Base-by-base conservation (phyloP, 2,329 filamentous ascomycete species). In the Coleophoma eucalyptorum region DNA sequence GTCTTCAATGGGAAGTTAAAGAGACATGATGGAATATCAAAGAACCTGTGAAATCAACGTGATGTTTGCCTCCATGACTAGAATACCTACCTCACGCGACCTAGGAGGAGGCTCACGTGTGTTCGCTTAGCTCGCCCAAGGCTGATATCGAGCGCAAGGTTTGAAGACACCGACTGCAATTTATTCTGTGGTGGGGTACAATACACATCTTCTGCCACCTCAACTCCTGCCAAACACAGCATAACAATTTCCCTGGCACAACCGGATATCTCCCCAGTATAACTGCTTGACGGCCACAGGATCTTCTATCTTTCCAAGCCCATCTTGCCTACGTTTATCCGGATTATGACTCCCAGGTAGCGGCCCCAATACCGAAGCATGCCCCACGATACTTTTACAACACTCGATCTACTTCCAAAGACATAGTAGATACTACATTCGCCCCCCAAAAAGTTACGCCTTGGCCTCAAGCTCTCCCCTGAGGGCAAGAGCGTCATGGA, bases 271-370 rank as follows among this genome's bases (percentile, higher is more conserved):
- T 26, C 26, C 26, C 26, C 26, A 2, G 5, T 26, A 26, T 6
- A 26, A 26, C 26, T 26, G 26, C 26, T 26, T 26, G 26, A 26
- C 26, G 26, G 26, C 26, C 26, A 26, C 26, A 5, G 26, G 26
- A 26, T 3, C 26, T 26, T 26, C 5, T 3, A 26, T 12, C 19
- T 18, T 16, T 15, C n/a, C 37, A 40, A 18, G 10, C n/a, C n/a
- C n/a, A n/a, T n/a, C 15, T 40, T 12, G 37, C 40, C 16, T 42
- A 38, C 21, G 19, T 15, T 26, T 32, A 41, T 16, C 40, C 31
- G 13, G 37, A 38, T 53, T 53, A 64, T 65, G 59, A 61, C 55
- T 60, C 53, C 58, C 62, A 59, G 58, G 55, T 52, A 55, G 44
- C 49, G 44, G 35, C 35, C n/a, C 35, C 13, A 38, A 38, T 38